These are phyloP conservation scores for Pichia californica DNA, from an alignment of 805 yeast genomes.

Conservation along the genomic window DNA sequence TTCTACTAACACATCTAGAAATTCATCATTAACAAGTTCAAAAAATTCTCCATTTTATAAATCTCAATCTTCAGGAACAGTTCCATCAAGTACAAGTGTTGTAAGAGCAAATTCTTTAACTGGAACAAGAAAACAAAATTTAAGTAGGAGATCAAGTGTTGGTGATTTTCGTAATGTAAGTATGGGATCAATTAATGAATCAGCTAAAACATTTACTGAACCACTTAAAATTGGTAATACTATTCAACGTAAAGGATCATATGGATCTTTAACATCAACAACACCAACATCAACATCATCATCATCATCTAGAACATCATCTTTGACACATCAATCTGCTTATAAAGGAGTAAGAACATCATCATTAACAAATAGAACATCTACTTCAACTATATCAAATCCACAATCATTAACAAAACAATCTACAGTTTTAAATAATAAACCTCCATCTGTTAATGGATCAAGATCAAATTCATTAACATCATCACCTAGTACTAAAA, in stretches of 20 bases:
- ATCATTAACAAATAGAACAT: neutral
- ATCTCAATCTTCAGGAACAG: too few relatives aligned
- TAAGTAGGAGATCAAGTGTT: neutral
- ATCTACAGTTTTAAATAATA: too few relatives aligned
- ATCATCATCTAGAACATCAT: neutral
- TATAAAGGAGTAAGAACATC: neutral
- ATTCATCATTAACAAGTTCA: too few relatives aligned
- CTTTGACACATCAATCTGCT: neutral
- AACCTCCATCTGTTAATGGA: neutral
- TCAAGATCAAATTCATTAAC: slow-evolving; percentile 6
- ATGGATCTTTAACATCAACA: neutral
- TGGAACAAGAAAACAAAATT: neutral
- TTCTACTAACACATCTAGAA: too few relatives aligned
- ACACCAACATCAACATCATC: neutral
- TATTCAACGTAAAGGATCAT: slow-evolving; percentile 2
- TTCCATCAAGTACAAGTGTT: too few relatives aligned
- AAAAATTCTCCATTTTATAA: too few relatives aligned
- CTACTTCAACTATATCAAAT: neutral
- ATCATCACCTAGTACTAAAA: neutral
- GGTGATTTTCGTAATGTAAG: neutral
- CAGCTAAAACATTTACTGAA: slow-evolving; percentile 1
- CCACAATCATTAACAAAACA: too few relatives aligned
- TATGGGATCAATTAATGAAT: neutral
- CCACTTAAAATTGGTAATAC: slow-evolving; percentile 6
- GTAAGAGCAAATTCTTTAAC: slow-evolving; percentile 8